A percentile compares a stretch with the other conserved stretches of the same genome.
Evolutionary conservation across 2,329 filamentous ascomycete genomes (phyloP).

Genomic region (Epichloe gansuensis): DNA sequence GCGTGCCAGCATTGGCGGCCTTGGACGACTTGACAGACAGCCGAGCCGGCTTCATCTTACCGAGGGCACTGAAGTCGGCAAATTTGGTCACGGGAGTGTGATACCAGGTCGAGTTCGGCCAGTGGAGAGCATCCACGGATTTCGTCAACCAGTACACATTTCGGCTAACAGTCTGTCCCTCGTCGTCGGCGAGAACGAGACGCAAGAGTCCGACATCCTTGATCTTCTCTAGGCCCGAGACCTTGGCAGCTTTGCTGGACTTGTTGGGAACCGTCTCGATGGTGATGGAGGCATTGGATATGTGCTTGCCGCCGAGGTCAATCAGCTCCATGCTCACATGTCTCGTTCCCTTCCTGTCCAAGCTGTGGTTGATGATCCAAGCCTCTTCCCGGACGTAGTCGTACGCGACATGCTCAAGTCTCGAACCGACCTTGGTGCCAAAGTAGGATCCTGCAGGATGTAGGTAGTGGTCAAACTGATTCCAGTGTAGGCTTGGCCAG

Average conservation of each 20-base stretch:
- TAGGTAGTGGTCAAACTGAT: slow-evolving; percentile 51
- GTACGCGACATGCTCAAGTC: slow-evolving; percentile 42
- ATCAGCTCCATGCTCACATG: slow-evolving; percentile 38
- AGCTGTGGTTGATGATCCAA: slow-evolving; percentile 42
- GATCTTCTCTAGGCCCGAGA: slow-evolving; percentile 17
- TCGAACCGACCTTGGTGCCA: slow-evolving; percentile 39
- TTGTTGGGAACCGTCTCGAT: slow-evolving; percentile 31
- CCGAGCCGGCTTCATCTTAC: slow-evolving; percentile 23
- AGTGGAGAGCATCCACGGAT: slow-evolving; percentile 37
- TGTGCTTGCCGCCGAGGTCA: slow-evolving; percentile 29
- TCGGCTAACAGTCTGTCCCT: slow-evolving; percentile 30
- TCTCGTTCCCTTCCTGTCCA: slow-evolving; percentile 26
- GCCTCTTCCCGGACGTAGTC: slow-evolving; percentile 35
- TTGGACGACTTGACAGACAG: slow-evolving; percentile 18
- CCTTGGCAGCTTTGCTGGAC: slow-evolving; percentile 19
- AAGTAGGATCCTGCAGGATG: slow-evolving; percentile 46
- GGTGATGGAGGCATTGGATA: slow-evolving; percentile 22
- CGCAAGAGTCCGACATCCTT: slow-evolving; percentile 37
- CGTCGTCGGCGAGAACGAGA: slow-evolving; percentile 29
- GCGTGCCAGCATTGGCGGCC: slow-evolving; percentile 4
- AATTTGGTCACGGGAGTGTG: slow-evolving; percentile 43
- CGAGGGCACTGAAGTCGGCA: slow-evolving; percentile 34
- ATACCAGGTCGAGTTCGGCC: slow-evolving; percentile 46
- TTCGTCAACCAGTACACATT: slow-evolving; percentile 49
- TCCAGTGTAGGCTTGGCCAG: slow-evolving; percentile 55